phyloP scores from a whole-genome alignment of 2,329 filamentous ascomycete species.

The Penicillium glabrum region DNA sequence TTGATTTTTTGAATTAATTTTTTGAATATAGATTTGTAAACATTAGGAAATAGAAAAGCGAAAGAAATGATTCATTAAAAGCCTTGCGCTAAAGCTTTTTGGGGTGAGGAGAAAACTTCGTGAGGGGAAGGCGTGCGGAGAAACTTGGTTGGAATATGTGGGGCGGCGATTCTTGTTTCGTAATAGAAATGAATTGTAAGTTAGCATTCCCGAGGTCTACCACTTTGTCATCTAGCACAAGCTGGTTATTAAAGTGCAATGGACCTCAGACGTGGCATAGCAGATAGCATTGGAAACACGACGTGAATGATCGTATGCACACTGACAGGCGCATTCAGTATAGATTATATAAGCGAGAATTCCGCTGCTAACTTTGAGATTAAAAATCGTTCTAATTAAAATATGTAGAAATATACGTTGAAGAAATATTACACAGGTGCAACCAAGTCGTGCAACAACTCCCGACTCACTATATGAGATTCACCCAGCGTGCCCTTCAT shows the following conservation, averaged over 20 bases:
- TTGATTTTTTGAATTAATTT: background rate
- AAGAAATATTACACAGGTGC: background rate
- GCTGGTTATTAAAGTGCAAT: no score
- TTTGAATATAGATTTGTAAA: background rate
- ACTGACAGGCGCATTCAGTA: no score
- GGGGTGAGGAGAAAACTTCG: background rate
- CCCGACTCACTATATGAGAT: constrained; percentile 32
- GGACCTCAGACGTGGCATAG: background rate
- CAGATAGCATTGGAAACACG: background rate
- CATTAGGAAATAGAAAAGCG: background rate
- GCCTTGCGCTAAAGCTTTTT: constrained; percentile 3
- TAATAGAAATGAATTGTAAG: background rate
- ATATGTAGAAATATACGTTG: background rate
- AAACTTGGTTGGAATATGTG: background rate
- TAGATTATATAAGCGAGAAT: no score
- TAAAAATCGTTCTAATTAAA: background rate
- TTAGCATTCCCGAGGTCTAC: background rate
- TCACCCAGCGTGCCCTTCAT: constrained; percentile 49
- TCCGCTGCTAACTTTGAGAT: background rate
- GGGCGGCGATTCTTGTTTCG: background rate
- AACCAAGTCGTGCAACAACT: constrained; percentile 11
- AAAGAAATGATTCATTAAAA: background rate
- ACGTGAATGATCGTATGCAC: no score
- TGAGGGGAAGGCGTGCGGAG: constrained; percentile 2
- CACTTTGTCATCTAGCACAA: background rate